phyloP scores from a whole-genome alignment of 2,329 filamentous ascomycete genomes.

The Pseudogymnoascus sp. region DNA sequence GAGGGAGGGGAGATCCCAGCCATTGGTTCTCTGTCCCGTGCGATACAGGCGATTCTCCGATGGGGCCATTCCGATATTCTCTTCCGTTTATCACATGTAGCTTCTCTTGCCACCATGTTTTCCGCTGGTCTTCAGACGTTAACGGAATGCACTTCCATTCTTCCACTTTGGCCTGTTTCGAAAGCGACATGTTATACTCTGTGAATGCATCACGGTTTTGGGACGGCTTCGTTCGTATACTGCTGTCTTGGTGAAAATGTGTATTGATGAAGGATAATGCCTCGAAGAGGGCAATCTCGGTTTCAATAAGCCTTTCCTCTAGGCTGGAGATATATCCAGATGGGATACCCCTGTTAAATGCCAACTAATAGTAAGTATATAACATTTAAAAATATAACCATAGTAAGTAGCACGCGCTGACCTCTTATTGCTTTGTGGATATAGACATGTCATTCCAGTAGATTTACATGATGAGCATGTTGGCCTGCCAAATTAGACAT shows the following conservation, averaged over 20 bases:
- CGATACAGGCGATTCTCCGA: neutral
- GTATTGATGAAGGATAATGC: neutral
- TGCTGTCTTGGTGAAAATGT: neutral
- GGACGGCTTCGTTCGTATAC: neutral
- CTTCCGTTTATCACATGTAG: neutral
- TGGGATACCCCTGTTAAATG: neutral
- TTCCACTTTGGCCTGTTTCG: neutral
- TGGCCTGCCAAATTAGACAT: neutral
- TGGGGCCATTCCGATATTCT: neutral
- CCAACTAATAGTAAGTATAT: neutral
- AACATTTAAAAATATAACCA: neutral
- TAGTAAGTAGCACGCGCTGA: neutral
- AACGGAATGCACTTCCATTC: neutral
- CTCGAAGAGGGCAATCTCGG: neutral
- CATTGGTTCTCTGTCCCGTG: neutral
- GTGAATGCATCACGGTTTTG: neutral
- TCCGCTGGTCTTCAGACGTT: neutral
- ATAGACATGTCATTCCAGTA: neutral
- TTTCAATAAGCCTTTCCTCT: neutral
- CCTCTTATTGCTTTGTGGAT: conserved; percentile 11
- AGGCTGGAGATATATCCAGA: neutral
- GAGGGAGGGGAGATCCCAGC: neutral
- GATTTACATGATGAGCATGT: neutral
- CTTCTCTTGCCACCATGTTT: neutral
- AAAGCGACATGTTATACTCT: neutral